Base-by-base conservation (phyloP, 345 rosid species). In the Barbarea vulgaris region DNA sequence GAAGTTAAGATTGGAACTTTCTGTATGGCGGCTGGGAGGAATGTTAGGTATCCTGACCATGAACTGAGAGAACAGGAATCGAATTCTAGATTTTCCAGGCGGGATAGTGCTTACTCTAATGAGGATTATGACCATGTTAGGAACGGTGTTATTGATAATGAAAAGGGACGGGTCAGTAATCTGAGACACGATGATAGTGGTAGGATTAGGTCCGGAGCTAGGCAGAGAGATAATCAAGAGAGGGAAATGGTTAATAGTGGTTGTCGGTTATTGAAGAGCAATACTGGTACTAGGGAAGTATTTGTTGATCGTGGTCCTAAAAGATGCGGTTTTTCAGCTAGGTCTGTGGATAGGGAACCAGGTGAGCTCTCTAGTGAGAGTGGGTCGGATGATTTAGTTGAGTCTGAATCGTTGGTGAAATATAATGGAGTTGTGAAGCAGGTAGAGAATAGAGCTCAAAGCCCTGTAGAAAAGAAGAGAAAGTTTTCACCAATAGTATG, bases 351-450 rank as follows among this genome's bases (percentile, higher is more conserved):
- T 79, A 93, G 79, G 86, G 99, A 96, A 83, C 98, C 99, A 4
- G 99, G 99, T 66, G 99, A 96, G 81, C 81, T 96, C 81, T 96
- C 99, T 17, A 96, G 99, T 76, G 99, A 96, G 83, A 95, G 97
- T 79, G 98, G 95, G 33, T 91, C 96, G 31, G 98, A 91, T 62
- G 97, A 89, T 56, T 90, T 84, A 4, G 63, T 75, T 3, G 91
- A 90, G 74, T 84, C 87, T 48, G 89, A 78, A 37, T 56, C 76
- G 5, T 56, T 72, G 74, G 86, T 56, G 42, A 82, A 85, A 77
- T 85, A 64, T 75, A 72, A 60, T 72, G 87, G 81, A 60, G 69
- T 51, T 75, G 28, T 64, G n/a, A 84, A 73, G 74, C 74, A 36
- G 61, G 81, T 77, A 17, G 91, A 88, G 79, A 78, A 84, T 84